Evolutionary conservation across 768 basidiomycete species (phyloP).

Genomic region (Lentinula sp.): DNA sequence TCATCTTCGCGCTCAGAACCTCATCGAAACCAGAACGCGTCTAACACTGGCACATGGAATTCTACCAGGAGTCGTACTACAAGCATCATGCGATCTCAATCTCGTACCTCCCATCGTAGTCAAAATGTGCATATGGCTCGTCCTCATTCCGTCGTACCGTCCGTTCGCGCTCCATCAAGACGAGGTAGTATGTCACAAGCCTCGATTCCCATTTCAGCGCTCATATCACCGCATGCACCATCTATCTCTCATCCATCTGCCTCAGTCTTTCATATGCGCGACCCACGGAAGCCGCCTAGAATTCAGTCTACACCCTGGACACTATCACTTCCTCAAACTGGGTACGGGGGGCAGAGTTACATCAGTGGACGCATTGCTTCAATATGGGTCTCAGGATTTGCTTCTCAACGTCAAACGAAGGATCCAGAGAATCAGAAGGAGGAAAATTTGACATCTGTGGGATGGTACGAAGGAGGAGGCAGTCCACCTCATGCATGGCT

Average conservation of each 20-base stretch:
- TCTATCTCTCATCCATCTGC: conserved; percentile 48
- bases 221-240: conserved; percentile 74
- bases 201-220: conserved; percentile 76
- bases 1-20: conserved; percentile 26
- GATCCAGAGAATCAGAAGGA: conserved; percentile 21
- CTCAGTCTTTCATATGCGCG: conserved; percentile 71
- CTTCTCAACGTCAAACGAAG: conserved; percentile 8
- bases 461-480: conserved; percentile 15
- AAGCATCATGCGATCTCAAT: conserved; percentile 18
- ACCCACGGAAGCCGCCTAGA: conserved; percentile 62
- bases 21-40: conserved; percentile 28
- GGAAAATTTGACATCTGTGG: neutral
- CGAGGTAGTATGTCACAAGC: conserved; percentile 58
- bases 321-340: conserved; percentile 37
- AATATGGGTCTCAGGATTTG: neutral
- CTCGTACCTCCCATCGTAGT: conserved; percentile 25
- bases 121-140: conserved; percentile 16
- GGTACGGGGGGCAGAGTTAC: neutral
- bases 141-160: conserved; percentile 16
- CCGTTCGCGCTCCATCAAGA: conserved; percentile 26
- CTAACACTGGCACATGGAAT: conserved; percentile 38
- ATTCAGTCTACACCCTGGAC: conserved; percentile 58
- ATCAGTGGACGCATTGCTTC: neutral
- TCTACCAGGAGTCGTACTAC: conserved; percentile 31
- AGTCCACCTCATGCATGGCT: conserved; percentile 45